Conservation (phyloP, 1,139 yeast species). For the Kurtzmaniella quercitrusa region DNA sequence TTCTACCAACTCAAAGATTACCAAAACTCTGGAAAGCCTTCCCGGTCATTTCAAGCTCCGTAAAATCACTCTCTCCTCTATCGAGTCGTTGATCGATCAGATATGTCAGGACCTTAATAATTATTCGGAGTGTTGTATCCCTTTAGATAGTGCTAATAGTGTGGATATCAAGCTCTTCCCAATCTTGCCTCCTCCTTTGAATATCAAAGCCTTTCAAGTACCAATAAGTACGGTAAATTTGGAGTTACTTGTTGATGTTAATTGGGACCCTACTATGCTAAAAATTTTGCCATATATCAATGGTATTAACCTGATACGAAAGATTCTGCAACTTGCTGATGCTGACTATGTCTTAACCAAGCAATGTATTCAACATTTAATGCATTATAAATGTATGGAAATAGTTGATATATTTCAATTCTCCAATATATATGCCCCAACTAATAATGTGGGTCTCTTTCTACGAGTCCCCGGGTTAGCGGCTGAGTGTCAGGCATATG, state of each 20-base stretch:
- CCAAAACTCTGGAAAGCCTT: background rate
- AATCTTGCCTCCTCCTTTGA: conserved; percentile 77
- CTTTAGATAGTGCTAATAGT: conserved; percentile 84
- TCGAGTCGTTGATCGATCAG: conserved; percentile 81
- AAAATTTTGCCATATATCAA: conserved; percentile 81
- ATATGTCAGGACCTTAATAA: conserved; percentile 89
- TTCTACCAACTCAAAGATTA: conserved; percentile 2
- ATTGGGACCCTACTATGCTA: conserved; percentile 97
- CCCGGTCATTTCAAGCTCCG: conserved; percentile 42
- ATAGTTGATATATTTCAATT: conserved; percentile 87
- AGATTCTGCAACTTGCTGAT: conserved; percentile 74
- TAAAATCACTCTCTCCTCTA: conserved; percentile 50
- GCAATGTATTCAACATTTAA: conserved; percentile 85
- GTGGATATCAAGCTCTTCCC: conserved; percentile 93
- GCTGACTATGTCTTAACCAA: conserved; percentile 76
- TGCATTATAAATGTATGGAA: conserved; percentile 83
- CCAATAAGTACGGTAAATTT: conserved; percentile 82
- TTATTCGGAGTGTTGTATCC: conserved; percentile 93
- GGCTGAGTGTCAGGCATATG: conserved; percentile 83
- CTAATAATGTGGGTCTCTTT: conserved; percentile 69
- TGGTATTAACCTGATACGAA: conserved; percentile 79
- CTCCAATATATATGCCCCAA: conserved; percentile 82
- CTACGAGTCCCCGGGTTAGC: conserved; percentile 63
- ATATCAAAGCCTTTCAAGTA: conserved; percentile 70
- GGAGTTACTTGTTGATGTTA: conserved; percentile 69